Evolutionary conservation across 768 basidiomycete species (phyloP).

Genomic region (Boletus sensibilis): DNA sequence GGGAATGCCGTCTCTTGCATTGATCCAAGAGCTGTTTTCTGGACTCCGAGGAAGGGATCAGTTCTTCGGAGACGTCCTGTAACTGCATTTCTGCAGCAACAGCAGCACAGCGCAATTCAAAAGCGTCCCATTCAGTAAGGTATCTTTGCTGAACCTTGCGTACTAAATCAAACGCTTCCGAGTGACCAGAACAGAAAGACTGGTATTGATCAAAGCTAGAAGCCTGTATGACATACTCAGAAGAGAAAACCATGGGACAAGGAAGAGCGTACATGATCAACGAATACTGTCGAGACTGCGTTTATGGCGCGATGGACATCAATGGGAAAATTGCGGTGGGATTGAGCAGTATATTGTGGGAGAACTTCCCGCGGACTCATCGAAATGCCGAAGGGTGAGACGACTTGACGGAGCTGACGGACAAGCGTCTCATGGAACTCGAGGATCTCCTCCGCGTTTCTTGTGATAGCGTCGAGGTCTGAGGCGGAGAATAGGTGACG

Average conservation of each 20-base stretch:
- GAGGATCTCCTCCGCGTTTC: constrained; percentile 69
- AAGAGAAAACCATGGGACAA: not conserved
- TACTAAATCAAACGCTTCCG: constrained; percentile 74
- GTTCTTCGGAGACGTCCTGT: constrained; percentile 9
- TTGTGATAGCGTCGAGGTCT: constrained; percentile 58
- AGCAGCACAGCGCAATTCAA: constrained; percentile 72
- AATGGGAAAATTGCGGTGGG: constrained; percentile 23
- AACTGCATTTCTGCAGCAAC: constrained; percentile 43
- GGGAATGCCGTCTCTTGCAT: constrained; percentile 44
- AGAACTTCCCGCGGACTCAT: constrained; percentile 31
- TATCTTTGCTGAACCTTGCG: constrained; percentile 62
- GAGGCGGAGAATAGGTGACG: constrained; percentile 55
- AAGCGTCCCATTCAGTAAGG: constrained; percentile 76
- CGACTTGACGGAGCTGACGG: constrained; percentile 47
- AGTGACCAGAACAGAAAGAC: constrained; percentile 83
- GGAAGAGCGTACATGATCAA: constrained; percentile 46
- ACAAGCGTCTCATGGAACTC: constrained; percentile 67
- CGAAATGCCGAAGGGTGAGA: constrained; percentile 52
- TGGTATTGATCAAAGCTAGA: constrained; percentile 77
- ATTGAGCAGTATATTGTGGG: constrained; percentile 1
- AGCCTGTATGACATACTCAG: constrained; percentile 46
- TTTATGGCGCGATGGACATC: constrained; percentile 41
- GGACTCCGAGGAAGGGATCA: constrained; percentile 1
- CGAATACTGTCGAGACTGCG: constrained; percentile 54
- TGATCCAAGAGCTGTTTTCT: constrained; percentile 25